A percentile compares a stretch with the other conserved stretches of the same genome.
Conservation (phyloP, 1,139 yeast genomes). For the Yamadazyma sp. region DNA sequence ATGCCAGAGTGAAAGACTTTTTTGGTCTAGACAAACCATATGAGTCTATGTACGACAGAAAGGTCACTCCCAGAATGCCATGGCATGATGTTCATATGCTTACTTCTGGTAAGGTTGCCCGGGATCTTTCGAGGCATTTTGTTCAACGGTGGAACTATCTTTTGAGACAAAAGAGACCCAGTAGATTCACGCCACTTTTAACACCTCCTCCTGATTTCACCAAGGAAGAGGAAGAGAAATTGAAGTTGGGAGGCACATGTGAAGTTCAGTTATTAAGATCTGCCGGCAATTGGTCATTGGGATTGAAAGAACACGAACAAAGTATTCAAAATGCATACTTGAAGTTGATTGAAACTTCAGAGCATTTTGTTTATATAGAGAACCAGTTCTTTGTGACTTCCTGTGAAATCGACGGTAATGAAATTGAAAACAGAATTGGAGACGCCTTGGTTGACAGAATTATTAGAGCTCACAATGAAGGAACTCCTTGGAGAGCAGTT, state of each 20-base stretch:
- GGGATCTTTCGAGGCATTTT: constrained; percentile 91
- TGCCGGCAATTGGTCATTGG: constrained; percentile 90
- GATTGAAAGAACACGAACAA: constrained; percentile 78
- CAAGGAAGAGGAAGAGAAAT: constrained; percentile 60
- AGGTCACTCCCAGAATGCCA: constrained; percentile 88
- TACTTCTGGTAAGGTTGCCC: constrained; percentile 91
- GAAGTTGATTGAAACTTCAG: constrained; percentile 85
- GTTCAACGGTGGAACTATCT: constrained; percentile 97
- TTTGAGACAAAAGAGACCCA: constrained; percentile 89
- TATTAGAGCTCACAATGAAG: constrained; percentile 78
- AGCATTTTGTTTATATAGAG: constrained; percentile 91
- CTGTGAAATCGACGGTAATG: constrained; percentile 81
- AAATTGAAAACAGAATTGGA: constrained; percentile 86
- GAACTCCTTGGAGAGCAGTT: constrained; percentile 84
- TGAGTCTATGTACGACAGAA: constrained; percentile 89
- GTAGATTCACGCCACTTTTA: constrained; percentile 86
- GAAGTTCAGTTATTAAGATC: constrained; percentile 89
- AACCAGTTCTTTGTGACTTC: constrained; percentile 93
- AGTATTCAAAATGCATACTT: constrained; percentile 93
- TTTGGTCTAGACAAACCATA: constrained; percentile 78
- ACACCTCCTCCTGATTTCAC: constrained; percentile 91
- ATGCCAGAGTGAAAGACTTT: constrained; percentile 91
- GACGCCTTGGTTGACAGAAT: constrained; percentile 96
- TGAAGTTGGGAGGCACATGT: constrained; percentile 81
- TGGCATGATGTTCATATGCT: constrained; percentile 99